These are phyloP conservation scores for Phytophthora fragariaefolia DNA, from an alignment of 352 stramenopile species.

Conservation along the genomic window DNA sequence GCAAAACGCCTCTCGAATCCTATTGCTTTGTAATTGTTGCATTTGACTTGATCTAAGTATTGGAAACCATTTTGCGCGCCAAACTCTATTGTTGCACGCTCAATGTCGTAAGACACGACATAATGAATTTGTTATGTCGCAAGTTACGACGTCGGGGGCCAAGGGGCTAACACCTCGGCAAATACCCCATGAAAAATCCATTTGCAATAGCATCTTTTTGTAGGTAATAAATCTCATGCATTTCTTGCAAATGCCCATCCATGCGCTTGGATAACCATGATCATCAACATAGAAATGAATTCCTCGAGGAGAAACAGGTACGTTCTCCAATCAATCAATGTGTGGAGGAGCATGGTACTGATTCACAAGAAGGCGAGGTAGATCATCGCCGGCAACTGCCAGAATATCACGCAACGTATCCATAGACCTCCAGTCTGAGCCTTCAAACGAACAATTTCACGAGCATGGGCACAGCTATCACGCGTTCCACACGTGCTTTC, in stretches of 20 bases:
- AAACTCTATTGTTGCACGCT: too few relatives aligned
- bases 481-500: background rate
- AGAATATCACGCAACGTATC: background rate
- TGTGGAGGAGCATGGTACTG: background rate
- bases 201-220: slow-evolving; percentile 9
- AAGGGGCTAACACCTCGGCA: background rate
- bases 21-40: too few relatives aligned
- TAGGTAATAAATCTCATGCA: slow-evolving; percentile 1
- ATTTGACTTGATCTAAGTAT: too few relatives aligned
- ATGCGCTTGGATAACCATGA: background rate
- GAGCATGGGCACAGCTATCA: background rate
- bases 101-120: too few relatives aligned
- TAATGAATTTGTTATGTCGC: too few relatives aligned
- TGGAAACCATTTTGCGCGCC: too few relatives aligned
- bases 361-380: background rate
- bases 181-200: slow-evolving; percentile 14
- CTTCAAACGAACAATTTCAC: background rate
- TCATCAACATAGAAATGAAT: slow-evolving; percentile 8
- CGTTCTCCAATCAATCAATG: slow-evolving; percentile 1
- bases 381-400: background rate
- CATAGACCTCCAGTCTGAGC: background rate
- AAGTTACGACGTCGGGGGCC: too few relatives aligned
- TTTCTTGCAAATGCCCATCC: slow-evolving; percentile 8
- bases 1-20: too few relatives aligned
- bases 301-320: slow-evolving; percentile 6